These are phyloP conservation scores for Thermothelomyces thermophilus DNA, from an alignment of 2,329 filamentous ascomycete species.

Conservation along the genomic window DNA sequence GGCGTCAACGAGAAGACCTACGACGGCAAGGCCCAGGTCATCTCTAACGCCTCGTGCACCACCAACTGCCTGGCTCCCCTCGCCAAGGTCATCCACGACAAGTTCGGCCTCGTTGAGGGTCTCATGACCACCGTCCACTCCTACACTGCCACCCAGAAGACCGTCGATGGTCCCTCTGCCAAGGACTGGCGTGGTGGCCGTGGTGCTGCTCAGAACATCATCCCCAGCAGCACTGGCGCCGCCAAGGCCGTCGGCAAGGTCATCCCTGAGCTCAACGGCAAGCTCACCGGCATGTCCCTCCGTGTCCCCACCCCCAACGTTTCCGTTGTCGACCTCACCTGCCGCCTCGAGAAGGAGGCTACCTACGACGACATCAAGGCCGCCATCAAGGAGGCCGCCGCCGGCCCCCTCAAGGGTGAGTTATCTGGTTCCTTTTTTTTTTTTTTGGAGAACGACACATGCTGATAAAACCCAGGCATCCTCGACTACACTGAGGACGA, in stretches of 20 bases:
- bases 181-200: conserved; percentile 99
- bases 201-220: conserved; percentile 99
- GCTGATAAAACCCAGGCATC: conserved; percentile 52
- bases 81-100: conserved; percentile 98
- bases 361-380: conserved; percentile 89
- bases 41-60: conserved; percentile 99
- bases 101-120: conserved; percentile 95
- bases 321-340: conserved; percentile 96
- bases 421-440: too few relatives aligned
- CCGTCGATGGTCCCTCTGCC: conserved; percentile 90
- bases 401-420: conserved; percentile 79
- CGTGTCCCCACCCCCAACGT: conserved; percentile 98
- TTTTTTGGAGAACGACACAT: too few relatives aligned
- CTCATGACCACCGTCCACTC: conserved; percentile 99
- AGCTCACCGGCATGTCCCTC: conserved; percentile 99
- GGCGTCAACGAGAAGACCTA: conserved; percentile 96
- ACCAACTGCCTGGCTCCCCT: conserved; percentile 99
- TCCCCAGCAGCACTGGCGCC: conserved; percentile 96
- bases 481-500: conserved; percentile 96
- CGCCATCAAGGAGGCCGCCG: conserved; percentile 78
- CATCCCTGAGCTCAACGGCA: conserved; percentile 95
- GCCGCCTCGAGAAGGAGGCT: conserved; percentile 85
- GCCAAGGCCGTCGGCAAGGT: conserved; percentile 99
- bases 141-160: conserved; percentile 99
- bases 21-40: conserved; percentile 82